phyloP scores from a whole-genome alignment of 495 filamentous ascomycete species.

The Immersiella caudata region DNA sequence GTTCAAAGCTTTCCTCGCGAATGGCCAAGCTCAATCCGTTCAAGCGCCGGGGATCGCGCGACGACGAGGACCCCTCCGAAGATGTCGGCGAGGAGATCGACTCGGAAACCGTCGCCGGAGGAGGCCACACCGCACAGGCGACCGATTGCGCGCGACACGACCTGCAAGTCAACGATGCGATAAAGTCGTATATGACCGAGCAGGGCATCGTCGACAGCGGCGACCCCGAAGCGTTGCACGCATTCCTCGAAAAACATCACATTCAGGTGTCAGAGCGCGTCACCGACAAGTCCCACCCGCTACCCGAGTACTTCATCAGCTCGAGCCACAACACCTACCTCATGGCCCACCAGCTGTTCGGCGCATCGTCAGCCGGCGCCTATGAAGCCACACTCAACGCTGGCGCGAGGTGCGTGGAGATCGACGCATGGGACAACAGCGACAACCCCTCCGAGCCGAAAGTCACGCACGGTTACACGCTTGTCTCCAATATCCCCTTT shows the following conservation, averaged over 20 bases:
- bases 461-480: conserved; percentile 59
- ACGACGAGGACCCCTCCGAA: conserved; percentile 45
- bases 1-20: conserved; percentile 9
- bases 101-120: conserved; percentile 47
- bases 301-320: conserved; percentile 61
- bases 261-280: conserved; percentile 48
- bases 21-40: conserved; percentile 31
- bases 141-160: conserved; percentile 44
- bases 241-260: conserved; percentile 48
- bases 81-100: conserved; percentile 54
- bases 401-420: conserved; percentile 60
- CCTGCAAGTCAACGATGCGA: conserved; percentile 50
- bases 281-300: conserved; percentile 47
- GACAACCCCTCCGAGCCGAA: conserved; percentile 54
- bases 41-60: conserved; percentile 19
- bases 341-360: conserved; percentile 56
- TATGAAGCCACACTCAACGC: conserved; percentile 53
- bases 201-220: conserved; percentile 44
- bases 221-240: conserved; percentile 33
- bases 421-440: conserved; percentile 58
- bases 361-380: conserved; percentile 47
- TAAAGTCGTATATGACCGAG: conserved; percentile 47
- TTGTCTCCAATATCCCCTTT: conserved; percentile 58
- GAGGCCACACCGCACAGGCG: conserved; percentile 48
- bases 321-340: conserved; percentile 82